phyloP scores from a whole-genome alignment of 208 protist genomes.

The Phytomonas sp. region DNA sequence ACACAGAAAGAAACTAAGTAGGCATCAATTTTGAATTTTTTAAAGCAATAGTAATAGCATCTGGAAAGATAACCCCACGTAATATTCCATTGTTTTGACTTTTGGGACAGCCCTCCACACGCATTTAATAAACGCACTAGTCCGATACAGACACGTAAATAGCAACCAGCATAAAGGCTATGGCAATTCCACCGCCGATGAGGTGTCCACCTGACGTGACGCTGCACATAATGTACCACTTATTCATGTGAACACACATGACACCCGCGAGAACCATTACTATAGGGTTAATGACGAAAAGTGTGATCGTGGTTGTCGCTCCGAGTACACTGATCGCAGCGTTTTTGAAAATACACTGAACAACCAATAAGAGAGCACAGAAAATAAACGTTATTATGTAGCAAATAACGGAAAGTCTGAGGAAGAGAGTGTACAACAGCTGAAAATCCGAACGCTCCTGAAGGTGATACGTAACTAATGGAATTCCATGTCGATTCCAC shows the following conservation, averaged over 20 bases:
- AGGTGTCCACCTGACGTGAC: conserved; percentile 43
- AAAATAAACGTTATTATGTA: conserved; percentile 39
- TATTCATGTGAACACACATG: conserved; percentile 49
- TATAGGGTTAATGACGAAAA: conserved; percentile 66
- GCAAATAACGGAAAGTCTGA: conserved; percentile 41
- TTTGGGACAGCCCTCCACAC: background rate
- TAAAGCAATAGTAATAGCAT: background rate
- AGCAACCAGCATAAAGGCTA: conserved; percentile 37
- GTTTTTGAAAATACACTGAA: conserved; percentile 48
- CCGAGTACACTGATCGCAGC: conserved; percentile 48
- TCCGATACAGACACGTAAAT: conserved; percentile 55
- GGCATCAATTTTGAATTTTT: background rate
- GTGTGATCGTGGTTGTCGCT: conserved; percentile 36
- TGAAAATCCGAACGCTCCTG: conserved; percentile 22
- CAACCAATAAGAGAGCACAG: conserved; percentile 51
- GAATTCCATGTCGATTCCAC: conserved; percentile 58
- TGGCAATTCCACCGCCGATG: conserved; percentile 54
- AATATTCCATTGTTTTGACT: background rate
- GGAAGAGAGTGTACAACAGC: conserved; percentile 47
- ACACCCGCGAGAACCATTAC: conserved; percentile 51
- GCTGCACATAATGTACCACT: conserved; percentile 65
- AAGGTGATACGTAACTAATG: conserved; percentile 30
- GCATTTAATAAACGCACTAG: conserved; percentile 5
- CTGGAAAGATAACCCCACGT: background rate
- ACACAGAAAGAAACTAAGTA: background rate